phyloP scores from a whole-genome alignment of 2,329 filamentous ascomycete species.

The Botrytis squamosa region DNA sequence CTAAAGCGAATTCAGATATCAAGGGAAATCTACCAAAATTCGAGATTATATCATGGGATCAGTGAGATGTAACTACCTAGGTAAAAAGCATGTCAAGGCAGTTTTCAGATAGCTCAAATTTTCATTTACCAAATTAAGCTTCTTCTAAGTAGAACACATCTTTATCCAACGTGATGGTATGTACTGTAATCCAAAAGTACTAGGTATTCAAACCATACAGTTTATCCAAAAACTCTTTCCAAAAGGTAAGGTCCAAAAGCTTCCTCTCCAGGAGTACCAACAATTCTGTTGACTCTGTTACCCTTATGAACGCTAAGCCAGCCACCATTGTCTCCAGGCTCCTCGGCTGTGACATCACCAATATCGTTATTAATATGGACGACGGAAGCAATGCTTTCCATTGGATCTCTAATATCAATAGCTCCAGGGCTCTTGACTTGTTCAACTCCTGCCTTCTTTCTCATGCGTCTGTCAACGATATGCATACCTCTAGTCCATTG shows the following conservation, averaged over 20 bases:
- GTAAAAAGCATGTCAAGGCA: background rate
- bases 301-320: constrained; percentile 76
- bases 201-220: background rate
- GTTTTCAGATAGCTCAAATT: background rate
- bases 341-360: constrained; percentile 49
- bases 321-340: constrained; percentile 67
- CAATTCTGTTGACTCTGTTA: constrained; percentile 76
- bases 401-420: constrained; percentile 40
- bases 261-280: constrained; percentile 65
- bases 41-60: background rate
- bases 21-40: background rate
- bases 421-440: constrained; percentile 39
- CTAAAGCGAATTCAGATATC: background rate
- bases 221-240: constrained; percentile 50
- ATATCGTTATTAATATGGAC: constrained; percentile 45
- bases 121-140: background rate
- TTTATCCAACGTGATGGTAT: constrained; percentile 5
- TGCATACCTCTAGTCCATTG: constrained; percentile 97
- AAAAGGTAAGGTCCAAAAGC: constrained; percentile 66
- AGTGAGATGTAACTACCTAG: background rate
- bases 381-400: constrained; percentile 30
- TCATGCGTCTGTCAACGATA: constrained; percentile 70
- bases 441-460: constrained; percentile 50
- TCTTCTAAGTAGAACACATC: constrained; percentile 3
- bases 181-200: constrained; percentile 10